phyloP scores from a whole-genome alignment of 805 yeast species.

The Metschnikowia amazonensis region DNA sequence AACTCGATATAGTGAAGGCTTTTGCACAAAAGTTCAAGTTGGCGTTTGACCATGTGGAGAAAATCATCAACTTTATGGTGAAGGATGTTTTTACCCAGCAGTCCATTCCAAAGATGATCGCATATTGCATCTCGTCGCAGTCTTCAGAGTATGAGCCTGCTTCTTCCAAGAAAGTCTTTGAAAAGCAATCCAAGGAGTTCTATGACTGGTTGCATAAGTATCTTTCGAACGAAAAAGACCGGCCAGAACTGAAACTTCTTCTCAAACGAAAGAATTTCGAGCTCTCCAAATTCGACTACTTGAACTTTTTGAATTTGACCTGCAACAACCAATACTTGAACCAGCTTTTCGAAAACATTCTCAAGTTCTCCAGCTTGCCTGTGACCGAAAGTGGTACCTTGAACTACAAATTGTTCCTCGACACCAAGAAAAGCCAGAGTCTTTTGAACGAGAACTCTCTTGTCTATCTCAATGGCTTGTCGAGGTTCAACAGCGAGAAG shows the following conservation, averaged over 20 bases:
- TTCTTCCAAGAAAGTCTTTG: slow-evolving; percentile 32
- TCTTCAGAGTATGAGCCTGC: slow-evolving; percentile 21
- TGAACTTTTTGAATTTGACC: slow-evolving; percentile 36
- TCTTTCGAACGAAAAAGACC: slow-evolving; percentile 40
- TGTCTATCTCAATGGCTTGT: slow-evolving; percentile 31
- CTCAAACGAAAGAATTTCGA: slow-evolving; percentile 38
- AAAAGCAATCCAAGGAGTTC: slow-evolving; percentile 38
- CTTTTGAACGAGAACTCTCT: slow-evolving; percentile 23
- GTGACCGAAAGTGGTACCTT: slow-evolving; percentile 12
- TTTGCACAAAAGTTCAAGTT: slow-evolving; percentile 24
- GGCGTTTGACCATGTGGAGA: slow-evolving; percentile 33
- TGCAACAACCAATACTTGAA: slow-evolving; percentile 40
- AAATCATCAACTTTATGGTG: slow-evolving; percentile 27
- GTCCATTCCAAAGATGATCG: slow-evolving; percentile 27
- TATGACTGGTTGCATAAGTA: slow-evolving; percentile 44
- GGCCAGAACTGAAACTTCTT: slow-evolving; percentile 39
- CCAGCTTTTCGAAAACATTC: slow-evolving; percentile 33
- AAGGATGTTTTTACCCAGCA: slow-evolving; percentile 27
- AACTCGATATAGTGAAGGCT: slow-evolving; percentile 23
- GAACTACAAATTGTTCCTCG: slow-evolving; percentile 14
- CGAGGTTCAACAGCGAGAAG: slow-evolving; percentile 41
- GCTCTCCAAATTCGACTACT: slow-evolving; percentile 43
- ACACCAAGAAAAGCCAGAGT: slow-evolving; percentile 15
- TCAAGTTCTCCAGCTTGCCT: slow-evolving; percentile 29
- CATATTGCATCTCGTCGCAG: slow-evolving; percentile 10